Evolutionary conservation across 2,329 filamentous ascomycete genomes (phyloP), one percentile per base, ranked within the genome.

Genomic region (Gaeumannomyces tritici): DNA sequence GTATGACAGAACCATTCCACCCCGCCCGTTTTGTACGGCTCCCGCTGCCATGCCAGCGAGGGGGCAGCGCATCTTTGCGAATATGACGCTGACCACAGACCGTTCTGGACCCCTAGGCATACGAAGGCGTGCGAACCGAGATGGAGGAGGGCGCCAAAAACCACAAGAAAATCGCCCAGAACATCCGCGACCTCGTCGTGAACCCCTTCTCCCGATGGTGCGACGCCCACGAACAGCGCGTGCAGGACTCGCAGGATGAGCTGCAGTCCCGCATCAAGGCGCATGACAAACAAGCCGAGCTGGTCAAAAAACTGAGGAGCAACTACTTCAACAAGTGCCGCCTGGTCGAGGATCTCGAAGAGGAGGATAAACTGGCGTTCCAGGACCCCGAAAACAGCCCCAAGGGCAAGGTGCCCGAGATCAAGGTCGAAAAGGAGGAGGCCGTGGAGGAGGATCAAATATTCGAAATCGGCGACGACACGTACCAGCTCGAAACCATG

Each of bases 321-420:
- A 90, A 91, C 69, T 99, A 99, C 77, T 98, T 98, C 83, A 99
- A 98, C 81, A 99, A 98, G 77, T 99, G 95, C 74, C 89, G 96
- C 60, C 80, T 97, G 65, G 89, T 98, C 8, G 96, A 99, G 73
- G 95, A 99, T 72, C 79, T 98, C 64, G 95, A 99, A 74, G 95
- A 99, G 76, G 96, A 99, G 79, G 96, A 97, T 75, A 98, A 99
- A 77, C 83, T 99, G 62, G 95, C 93, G 54, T 99, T 99, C 76
- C 92, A 96, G 74, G 91, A 93, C 67, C 91, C 92, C 2, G 84
- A 88, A 69, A 79, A 74, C 42, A 92, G 89, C 73, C 88, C 89
- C 3, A 80, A 86, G 13, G 73, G 80, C 62, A 74, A 76, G 47
- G 89, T 91, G 55, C 90, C 90, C 57, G 93, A 92, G 72, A 96